Conservation (phyloP, 2,329 filamentous ascomycete genomes). For the Epichloe brachyelytri region DNA sequence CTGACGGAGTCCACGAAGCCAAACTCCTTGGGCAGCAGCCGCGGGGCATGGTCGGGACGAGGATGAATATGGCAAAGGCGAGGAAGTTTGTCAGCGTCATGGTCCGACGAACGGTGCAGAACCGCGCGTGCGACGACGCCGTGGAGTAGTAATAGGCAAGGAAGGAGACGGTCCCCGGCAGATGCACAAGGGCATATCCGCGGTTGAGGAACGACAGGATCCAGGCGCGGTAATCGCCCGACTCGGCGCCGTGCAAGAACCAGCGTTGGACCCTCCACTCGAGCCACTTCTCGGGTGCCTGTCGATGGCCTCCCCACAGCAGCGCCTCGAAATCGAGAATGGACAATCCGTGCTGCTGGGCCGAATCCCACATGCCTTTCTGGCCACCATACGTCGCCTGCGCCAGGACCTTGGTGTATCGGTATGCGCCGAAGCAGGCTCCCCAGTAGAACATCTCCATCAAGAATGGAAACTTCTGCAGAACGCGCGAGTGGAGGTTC, state of each 20-base stretch:
- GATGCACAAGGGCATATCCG: slow-evolving; percentile 60
- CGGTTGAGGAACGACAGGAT: slow-evolving; percentile 54
- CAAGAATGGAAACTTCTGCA: slow-evolving; percentile 57
- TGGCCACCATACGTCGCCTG: slow-evolving; percentile 7
- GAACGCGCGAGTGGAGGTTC: slow-evolving; percentile 47
- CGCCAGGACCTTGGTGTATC: slow-evolving; percentile 7
- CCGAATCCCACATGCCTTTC: slow-evolving; percentile 26
- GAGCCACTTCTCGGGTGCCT: slow-evolving; percentile 7
- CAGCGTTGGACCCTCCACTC: slow-evolving; percentile 37
- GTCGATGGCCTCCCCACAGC: slow-evolving; percentile 5
- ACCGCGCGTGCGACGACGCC: slow-evolving; percentile 45
- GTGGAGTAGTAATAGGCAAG: slow-evolving; percentile 48
- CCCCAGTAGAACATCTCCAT: slow-evolving; percentile 67
- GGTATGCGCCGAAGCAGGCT: slow-evolving; percentile 6
- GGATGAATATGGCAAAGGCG: slow-evolving; percentile 41
- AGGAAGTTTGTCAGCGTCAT: slow-evolving; percentile 44
- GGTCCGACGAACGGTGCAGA: slow-evolving; percentile 37
- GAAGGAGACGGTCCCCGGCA: slow-evolving; percentile 57
- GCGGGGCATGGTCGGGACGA: slow-evolving; percentile 46
- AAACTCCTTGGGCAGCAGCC: slow-evolving; percentile 41
- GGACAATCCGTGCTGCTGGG: slow-evolving; percentile 3
- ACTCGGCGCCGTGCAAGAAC: slow-evolving; percentile 41
- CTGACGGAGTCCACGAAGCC: slow-evolving; percentile 44
- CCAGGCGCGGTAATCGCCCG: slow-evolving; percentile 18
- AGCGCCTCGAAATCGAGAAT: slow-evolving; percentile 6